Base-by-base conservation (phyloP, 2,329 filamentous ascomycete genomes). In the Cyanodermella asteris region DNA sequence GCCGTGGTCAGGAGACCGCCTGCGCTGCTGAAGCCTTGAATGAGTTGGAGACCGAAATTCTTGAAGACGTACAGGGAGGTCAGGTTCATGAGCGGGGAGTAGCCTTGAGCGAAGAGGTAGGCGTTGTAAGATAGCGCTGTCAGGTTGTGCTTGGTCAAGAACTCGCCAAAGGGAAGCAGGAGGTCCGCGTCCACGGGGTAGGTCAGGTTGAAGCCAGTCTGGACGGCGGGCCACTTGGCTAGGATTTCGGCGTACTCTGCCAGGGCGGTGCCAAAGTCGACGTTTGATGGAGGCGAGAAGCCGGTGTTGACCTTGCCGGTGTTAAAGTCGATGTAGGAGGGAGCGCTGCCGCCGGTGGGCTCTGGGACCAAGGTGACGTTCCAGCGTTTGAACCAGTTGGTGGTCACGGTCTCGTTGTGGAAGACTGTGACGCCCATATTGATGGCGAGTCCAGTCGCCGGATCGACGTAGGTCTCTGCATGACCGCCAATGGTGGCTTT, bases 401-500 rank as follows among this genome's bases (percentile, higher is more conserved):
- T 32, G 5, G 55, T 50, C 6, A 47, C 42, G 12, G 45, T 39
- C 20, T 47, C 44, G 28, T 55, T 49, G n/a, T 45, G 38, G n/a
- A 49, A 50, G 18, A 53, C 34, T 10, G 42, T 29, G 3, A 53
- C 50, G 6, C 50, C 49, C 29, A 41, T 45, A 28, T 56, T 44
- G 26, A 48, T 27, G 1, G 38, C 41, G 1, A 31, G 28, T 10
- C 42, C 40, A 5, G 46, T 49, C 1, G 23, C 24, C 9, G 47
- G 41, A 19, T 51, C 51, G 4, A 37, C 42, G 34, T 56, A 62
- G 7, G 55, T 61, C 13, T 56, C 41, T 5, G 54, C 51, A 32
- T 62, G 56, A 3, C 59, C 59, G 11, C 59, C 60, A 31, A 60
- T 34, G 6, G 23, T 25, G 11, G 27, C 25, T 22, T 50, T 34